Evolutionary conservation across 2,329 filamentous ascomycete genomes (phyloP).

Genomic region (Aspergillus fumigatus): DNA sequence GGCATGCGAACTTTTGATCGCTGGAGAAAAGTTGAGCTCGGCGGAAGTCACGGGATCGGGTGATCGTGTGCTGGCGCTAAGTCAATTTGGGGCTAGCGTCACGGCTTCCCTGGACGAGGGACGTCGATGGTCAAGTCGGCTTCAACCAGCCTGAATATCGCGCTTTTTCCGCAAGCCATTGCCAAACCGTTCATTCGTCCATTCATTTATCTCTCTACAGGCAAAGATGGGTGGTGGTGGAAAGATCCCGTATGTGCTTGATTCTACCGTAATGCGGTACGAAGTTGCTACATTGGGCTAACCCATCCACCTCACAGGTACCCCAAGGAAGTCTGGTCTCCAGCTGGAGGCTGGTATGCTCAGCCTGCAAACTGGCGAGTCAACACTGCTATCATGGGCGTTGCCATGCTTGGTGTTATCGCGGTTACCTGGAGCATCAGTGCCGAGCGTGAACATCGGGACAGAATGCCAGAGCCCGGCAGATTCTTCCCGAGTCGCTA

Average conservation of each 20-base stretch:
- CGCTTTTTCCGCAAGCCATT: constrained; percentile 17
- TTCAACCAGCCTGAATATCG: constrained; percentile 23
- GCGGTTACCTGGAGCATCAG: constrained; percentile 67
- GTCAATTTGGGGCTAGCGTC: constrained; percentile 19
- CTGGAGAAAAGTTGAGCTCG: constrained; percentile 36
- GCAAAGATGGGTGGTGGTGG: constrained; percentile 68
- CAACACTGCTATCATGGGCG: constrained; percentile 77
- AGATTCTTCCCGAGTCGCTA: constrained; percentile 81
- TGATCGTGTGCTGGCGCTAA: constrained; percentile 32
- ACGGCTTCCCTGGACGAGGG: constrained; percentile 25
- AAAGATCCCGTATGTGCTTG: constrained; percentile 60
- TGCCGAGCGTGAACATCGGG: constrained; percentile 67
- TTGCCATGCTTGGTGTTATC: constrained; percentile 63
- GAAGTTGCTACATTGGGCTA: constrained; percentile 12
- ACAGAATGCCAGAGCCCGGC: constrained; percentile 69
- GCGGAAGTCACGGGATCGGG: constrained; percentile 35
- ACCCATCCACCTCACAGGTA: constrained; percentile 55
- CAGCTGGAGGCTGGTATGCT: constrained; percentile 93
- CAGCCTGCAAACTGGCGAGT: constrained; percentile 92
- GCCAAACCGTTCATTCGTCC: constrained; percentile 16
- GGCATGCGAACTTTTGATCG: constrained; percentile 18
- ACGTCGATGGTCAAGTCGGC: constrained; percentile 29
- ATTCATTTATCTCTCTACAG: constrained; percentile 19
- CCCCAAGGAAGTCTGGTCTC: constrained; percentile 99
- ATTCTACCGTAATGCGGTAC: constrained; percentile 35